Evolutionary conservation across 805 yeast species (phyloP), one percentile per base, ranked within the genome.

Genomic region (Candida andamanensis): DNA sequence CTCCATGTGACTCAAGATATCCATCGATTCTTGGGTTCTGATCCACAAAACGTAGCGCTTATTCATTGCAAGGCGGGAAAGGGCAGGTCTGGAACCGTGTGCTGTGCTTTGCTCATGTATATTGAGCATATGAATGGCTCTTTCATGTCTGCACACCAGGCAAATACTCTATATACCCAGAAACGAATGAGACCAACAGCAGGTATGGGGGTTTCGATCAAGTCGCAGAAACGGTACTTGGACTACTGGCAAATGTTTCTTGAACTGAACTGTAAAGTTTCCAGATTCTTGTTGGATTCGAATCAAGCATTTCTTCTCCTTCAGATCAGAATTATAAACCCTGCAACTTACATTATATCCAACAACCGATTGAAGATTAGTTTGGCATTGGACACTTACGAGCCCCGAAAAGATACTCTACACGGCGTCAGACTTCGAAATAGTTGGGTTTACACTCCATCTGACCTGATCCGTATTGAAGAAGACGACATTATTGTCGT

Each of bases 11-110:
- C 77, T 0, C 49, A 53, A 11, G 68, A 66, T 1, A 70, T 87
- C 6, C 55, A 65, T 25, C 41, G 39, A 0, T 80, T 56, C 40
- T 46, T 82, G 16, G 27, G 40, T 1, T 24, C 26, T 11, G 42
- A 52, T 14, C 44, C 57, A 1, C 36, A 55, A 0, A 67, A 71
- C 34, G 77, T 81, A 2, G 87, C 84, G 0, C 67, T 84, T 1
- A 54, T 90, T 6, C 97, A 90, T 51, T 90, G 97, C 52, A 78
- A 82, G 47, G 84, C 85, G 42, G 97, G 97, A 0, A 87, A 86
- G 55, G 97, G 97, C 1, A 63, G 97, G 17, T 80, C 95, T 0
- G 97, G 97, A 0, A 69, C 87, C 2, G 56, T 85, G 1, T 72
- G 74, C 5, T 75, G 84, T 38, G 85, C 87, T 0, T 82, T 76